Conservation (phyloP, 2,329 filamentous ascomycete species). For the Ascosphaera acerosa region DNA sequence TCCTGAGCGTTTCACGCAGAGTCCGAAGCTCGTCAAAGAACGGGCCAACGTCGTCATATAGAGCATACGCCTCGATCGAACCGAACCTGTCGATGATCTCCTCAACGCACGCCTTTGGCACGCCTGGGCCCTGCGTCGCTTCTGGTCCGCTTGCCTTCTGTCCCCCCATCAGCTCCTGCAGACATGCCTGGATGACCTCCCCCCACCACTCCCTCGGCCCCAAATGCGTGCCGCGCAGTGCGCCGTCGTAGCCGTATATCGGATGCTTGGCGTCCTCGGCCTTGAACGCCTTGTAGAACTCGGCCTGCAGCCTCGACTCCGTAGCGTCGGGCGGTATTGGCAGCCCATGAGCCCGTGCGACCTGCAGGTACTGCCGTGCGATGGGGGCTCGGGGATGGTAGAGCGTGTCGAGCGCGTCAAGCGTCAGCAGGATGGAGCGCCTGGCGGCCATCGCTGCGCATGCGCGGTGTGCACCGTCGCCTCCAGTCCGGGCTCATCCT, state of each 20-base stretch:
- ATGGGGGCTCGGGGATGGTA: conserved; percentile 18
- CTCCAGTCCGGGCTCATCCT: too few species aligned
- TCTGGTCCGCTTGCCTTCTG: conserved; percentile 4
- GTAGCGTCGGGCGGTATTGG: conserved; percentile 7
- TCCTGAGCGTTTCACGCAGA: neutral
- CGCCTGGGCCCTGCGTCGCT: neutral
- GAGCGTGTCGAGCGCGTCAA: conserved; percentile 22
- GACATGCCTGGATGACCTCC: conserved; percentile 17
- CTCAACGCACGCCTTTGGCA: conserved; percentile 14
- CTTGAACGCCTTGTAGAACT: conserved; percentile 14
- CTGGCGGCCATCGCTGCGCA: conserved; percentile 1
- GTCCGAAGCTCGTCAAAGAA: conserved; percentile 11
- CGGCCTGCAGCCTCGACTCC: conserved; percentile 8
- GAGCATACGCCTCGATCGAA: conserved; percentile 15
- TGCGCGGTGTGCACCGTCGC: too few species aligned
- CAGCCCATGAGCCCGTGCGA: conserved; percentile 8
- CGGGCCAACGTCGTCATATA: conserved; percentile 16
- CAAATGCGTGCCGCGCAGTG: neutral
- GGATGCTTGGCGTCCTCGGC: conserved; percentile 11
- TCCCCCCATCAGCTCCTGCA: conserved; percentile 10
- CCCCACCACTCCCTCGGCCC: conserved; percentile 22
- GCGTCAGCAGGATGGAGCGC: conserved; percentile 15
- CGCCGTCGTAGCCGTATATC: conserved; percentile 19
- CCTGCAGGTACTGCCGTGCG: conserved; percentile 16
- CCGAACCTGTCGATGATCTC: conserved; percentile 17